A percentile compares a stretch with the other conserved stretches of the same genome.
phyloP scores from a whole-genome alignment of 2,329 filamentous ascomycete species.

The Fusarium sarcochroum region DNA sequence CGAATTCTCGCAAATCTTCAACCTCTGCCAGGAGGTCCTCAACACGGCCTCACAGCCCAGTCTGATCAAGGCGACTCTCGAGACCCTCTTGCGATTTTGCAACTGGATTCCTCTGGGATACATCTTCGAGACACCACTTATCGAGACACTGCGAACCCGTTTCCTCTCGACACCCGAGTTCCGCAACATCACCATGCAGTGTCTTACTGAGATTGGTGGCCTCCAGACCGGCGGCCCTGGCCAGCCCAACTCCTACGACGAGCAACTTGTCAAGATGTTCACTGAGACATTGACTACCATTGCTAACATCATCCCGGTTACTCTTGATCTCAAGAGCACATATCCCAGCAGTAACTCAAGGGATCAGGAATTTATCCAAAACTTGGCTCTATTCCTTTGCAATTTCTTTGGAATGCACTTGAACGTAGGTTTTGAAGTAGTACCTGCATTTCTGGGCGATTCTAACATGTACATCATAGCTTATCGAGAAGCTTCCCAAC shows the following conservation, averaged over 20 bases:
- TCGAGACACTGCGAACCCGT: conserved; percentile 91
- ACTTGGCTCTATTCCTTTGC: conserved; percentile 93
- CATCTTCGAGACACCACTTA: conserved; percentile 97
- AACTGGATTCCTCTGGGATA: conserved; percentile 99
- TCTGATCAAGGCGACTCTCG: conserved; percentile 94
- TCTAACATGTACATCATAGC: conserved; percentile 60
- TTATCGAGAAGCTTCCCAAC: conserved; percentile 97
- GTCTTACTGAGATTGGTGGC: conserved; percentile 95
- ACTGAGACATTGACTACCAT: conserved; percentile 95
- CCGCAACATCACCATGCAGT: conserved; percentile 96
- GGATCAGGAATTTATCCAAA: conserved; percentile 98
- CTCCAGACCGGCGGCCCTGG: conserved; percentile 83
- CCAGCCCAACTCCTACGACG: conserved; percentile 83
- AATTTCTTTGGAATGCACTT: conserved; percentile 98
- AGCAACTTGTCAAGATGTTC: conserved; percentile 98
- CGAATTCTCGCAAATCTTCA: conserved; percentile 98
- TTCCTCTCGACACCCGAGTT: conserved; percentile 96
- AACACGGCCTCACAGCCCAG: conserved; percentile 89
- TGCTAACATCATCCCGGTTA: conserved; percentile 90
- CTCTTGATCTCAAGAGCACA: conserved; percentile 90
- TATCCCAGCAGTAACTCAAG: conserved; percentile 92
- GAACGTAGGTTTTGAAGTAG: conserved; percentile 67
- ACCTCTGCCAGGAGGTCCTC: conserved; percentile 95
- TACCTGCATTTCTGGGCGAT: conserved; percentile 14
- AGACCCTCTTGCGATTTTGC: conserved; percentile 94